Evolutionary conservation across 768 basidiomycete species (phyloP).

Genomic region (Agaricus blazei): DNA sequence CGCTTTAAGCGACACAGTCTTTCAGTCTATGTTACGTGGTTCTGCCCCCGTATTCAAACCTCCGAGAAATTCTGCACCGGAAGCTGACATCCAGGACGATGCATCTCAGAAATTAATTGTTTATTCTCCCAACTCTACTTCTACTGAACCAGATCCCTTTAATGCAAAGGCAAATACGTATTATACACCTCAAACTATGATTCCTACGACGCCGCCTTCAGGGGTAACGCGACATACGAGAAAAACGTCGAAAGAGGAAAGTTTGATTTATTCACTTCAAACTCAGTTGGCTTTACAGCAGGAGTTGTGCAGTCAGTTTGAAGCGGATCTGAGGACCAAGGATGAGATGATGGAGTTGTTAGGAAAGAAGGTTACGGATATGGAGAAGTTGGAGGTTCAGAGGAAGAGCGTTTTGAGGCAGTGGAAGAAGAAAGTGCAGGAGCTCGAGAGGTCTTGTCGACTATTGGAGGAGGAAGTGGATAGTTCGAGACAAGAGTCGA

Average conservation of each 20-base stretch:
- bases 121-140: conserved; percentile 25
- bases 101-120: conserved; percentile 43
- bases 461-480: conserved; percentile 86
- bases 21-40: conserved; percentile 50
- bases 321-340: conserved; percentile 66
- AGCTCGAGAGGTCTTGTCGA: conserved; percentile 64
- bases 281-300: conserved; percentile 72
- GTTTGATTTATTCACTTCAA: conserved; percentile 65
- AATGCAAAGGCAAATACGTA: conserved; percentile 68
- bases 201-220: conserved; percentile 60
- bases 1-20: conserved; percentile 60
- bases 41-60: conserved; percentile 18
- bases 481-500: conserved; percentile 70
- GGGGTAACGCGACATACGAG: conserved; percentile 40
- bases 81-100: conserved; percentile 63
- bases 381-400: conserved; percentile 62
- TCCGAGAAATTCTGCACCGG: conserved; percentile 26
- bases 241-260: conserved; percentile 67
- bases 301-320: conserved; percentile 72
- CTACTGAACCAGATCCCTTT: conserved; percentile 66
- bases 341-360: conserved; percentile 69
- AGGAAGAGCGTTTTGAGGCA: conserved; percentile 46
- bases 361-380: conserved; percentile 42
- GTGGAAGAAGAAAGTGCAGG: conserved; percentile 76
- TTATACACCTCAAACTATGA: conserved; percentile 71